A percentile compares a stretch with the other conserved stretches of the same genome.
phyloP scores from a whole-genome alignment of 73 alveolate species.

The Uronychia binucleata region DNA sequence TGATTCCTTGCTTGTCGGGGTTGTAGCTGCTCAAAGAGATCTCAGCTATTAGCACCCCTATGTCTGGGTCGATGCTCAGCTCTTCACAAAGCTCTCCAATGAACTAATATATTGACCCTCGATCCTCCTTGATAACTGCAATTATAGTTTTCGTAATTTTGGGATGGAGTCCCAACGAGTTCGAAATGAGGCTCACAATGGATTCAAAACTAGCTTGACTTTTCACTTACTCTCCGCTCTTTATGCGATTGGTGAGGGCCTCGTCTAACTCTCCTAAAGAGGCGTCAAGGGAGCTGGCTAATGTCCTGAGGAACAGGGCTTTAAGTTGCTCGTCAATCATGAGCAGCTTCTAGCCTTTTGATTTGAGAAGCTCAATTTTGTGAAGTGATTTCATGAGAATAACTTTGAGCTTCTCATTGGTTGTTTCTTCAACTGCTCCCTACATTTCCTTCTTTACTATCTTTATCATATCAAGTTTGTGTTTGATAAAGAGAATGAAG shows the following conservation, averaged over 20 bases:
- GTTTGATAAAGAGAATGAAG: neutral
- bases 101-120: neutral
- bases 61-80: neutral
- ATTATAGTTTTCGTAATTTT: neutral
- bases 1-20: slow-evolving; percentile 9
- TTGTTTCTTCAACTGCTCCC: slow-evolving; percentile 1
- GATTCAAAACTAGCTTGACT: neutral
- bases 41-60: slow-evolving; percentile 7
- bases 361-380: neutral
- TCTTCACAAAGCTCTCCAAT: slow-evolving; percentile 1
- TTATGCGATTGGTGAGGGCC: neutral
- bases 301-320: neutral
- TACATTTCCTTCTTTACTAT: neutral
- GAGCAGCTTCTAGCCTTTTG: neutral
- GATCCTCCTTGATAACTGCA: slow-evolving; percentile 9
- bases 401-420: neutral
- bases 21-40: slow-evolving; percentile 10
- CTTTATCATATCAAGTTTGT: neutral
- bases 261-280: neutral
- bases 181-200: neutral
- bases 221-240: neutral
- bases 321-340: neutral
- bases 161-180: slow-evolving; percentile 9
- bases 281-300: neutral
- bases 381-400: neutral